phyloP scores from a whole-genome alignment of 2,329 filamentous ascomycete species.

The Diaporthe longicolla region DNA sequence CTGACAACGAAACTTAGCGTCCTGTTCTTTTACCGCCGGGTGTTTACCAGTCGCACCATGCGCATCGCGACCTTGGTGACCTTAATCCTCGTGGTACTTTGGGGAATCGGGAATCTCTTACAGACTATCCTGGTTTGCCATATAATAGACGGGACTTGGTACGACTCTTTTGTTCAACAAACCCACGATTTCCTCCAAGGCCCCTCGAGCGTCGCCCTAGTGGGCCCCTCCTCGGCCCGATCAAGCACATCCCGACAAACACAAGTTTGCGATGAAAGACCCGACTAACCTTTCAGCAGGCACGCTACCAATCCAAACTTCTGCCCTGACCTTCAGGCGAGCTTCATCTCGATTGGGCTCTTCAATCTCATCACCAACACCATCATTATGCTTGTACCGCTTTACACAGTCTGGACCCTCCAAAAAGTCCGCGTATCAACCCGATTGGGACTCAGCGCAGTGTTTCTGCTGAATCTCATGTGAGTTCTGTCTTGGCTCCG shows the following conservation, averaged over 20 bases:
- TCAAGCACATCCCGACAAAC: not conserved
- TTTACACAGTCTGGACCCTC: conserved; percentile 55
- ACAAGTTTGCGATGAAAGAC: not conserved
- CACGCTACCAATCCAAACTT: conserved; percentile 12
- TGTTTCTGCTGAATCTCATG: conserved; percentile 36
- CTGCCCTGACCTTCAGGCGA: conserved; percentile 54
- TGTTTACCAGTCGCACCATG: conserved; percentile 53
- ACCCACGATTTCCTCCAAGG: no score
- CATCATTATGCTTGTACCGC: conserved; percentile 55
- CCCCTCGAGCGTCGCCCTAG: not conserved
- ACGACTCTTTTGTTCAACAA: not conserved
- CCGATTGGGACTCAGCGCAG: conserved; percentile 31
- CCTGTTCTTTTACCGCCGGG: conserved; percentile 59
- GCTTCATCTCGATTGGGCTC: conserved; percentile 55
- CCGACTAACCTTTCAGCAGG: not conserved
- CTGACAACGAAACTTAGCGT: conserved; percentile 58
- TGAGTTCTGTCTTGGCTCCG: conserved; percentile 1
- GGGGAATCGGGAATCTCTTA: conserved; percentile 48
- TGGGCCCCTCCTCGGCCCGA: no score
- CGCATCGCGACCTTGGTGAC: conserved; percentile 49
- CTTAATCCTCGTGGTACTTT: conserved; percentile 47
- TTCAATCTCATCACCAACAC: conserved; percentile 56
- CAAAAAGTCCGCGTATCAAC: conserved; percentile 48
- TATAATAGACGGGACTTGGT: conserved; percentile 44
- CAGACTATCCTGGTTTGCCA: conserved; percentile 51